phyloP scores from a whole-genome alignment of 306 rosid species.

The Cyclanthera cordifolia region DNA sequence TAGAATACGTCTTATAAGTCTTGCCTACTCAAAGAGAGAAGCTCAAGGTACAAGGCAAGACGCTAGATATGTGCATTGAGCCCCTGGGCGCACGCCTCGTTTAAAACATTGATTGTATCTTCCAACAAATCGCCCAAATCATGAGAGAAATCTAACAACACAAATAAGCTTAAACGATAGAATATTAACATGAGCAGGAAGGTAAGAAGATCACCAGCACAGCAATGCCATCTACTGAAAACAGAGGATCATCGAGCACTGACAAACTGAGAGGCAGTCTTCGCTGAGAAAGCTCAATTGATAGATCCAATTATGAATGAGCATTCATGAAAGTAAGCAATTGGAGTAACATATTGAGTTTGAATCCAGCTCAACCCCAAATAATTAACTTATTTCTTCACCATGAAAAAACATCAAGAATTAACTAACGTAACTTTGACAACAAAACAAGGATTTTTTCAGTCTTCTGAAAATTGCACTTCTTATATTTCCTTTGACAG shows the following conservation, averaged over 20 bases:
- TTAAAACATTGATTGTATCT: not conserved
- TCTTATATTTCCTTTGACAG: not conserved
- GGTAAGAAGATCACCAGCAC: slow-evolving; percentile 1
- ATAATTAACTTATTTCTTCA: not conserved
- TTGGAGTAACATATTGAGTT: not conserved
- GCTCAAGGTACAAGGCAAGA: too few relatives aligned
- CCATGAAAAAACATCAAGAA: not conserved
- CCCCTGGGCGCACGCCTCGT: too few relatives aligned
- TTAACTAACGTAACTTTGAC: not conserved
- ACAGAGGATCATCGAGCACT: not conserved
- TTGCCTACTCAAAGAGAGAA: too few relatives aligned
- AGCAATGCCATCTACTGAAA: not conserved
- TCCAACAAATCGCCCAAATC: not conserved
- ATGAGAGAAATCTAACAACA: not conserved
- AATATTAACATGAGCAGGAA: not conserved
- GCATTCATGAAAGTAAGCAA: not conserved
- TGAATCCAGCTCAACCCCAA: not conserved
- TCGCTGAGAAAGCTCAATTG: not conserved
- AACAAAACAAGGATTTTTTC: not conserved
- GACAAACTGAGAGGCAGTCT: not conserved
- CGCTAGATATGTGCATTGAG: too few relatives aligned
- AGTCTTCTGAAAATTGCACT: not conserved
- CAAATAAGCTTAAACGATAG: not conserved
- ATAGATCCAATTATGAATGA: not conserved
- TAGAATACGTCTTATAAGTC: too few relatives aligned